Conservation (phyloP, 164 flowering plant species). For the Buxus sempervirens region DNA sequence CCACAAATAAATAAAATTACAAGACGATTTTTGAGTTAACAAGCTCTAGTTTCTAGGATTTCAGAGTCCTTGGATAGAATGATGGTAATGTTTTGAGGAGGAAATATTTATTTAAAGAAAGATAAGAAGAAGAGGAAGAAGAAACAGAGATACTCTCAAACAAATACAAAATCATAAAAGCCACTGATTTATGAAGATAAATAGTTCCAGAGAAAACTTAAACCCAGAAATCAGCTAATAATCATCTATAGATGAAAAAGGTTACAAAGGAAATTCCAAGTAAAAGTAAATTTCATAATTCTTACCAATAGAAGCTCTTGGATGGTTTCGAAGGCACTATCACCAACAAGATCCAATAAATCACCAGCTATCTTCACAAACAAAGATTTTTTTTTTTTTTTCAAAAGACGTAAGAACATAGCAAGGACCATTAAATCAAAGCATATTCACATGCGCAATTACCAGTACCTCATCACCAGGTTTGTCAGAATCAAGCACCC, state of each 20-base stretch:
- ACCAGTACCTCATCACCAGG: conserved; percentile 87
- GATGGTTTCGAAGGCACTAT: conserved; percentile 80
- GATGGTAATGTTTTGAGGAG: too few species aligned
- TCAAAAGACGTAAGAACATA: neutral
- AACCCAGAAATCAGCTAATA: neutral
- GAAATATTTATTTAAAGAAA: too few species aligned
- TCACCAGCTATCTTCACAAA: conserved; percentile 84
- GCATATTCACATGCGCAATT: neutral
- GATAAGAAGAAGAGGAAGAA: too few species aligned
- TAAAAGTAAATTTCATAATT: conserved; percentile 2
- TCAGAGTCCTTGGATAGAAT: too few species aligned
- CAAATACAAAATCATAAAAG: too few species aligned
- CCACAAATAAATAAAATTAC: too few species aligned
- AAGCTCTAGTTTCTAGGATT: too few species aligned
- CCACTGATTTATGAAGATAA: neutral
- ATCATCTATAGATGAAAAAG: neutral
- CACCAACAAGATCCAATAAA: conserved; percentile 92
- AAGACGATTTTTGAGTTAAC: too few species aligned
- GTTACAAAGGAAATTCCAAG: neutral
- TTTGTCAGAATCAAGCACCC: conserved; percentile 85
- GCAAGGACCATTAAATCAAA: neutral
- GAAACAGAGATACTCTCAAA: too few species aligned
- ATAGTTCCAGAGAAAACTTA: neutral
- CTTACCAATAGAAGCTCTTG: conserved; percentile 84
- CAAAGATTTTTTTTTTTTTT: too few species aligned